A percentile compares a stretch with the other conserved stretches of the same genome.
phyloP scores from a whole-genome alignment of 371 early-diverging fungal species.

The Chytridiales sp. region DNA sequence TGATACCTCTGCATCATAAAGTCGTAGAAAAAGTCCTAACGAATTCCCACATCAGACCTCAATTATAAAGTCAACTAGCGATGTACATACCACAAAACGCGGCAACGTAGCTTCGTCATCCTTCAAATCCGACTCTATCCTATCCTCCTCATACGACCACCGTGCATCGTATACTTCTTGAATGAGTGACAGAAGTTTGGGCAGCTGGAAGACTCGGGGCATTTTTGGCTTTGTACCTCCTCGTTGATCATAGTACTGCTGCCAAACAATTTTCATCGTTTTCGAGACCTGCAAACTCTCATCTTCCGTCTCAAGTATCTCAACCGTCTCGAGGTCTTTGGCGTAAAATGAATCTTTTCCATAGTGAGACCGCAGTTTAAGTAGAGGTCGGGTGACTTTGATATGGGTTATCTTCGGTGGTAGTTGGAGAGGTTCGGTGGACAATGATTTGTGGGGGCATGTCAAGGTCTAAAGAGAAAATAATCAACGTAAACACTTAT shows the following conservation, averaged over 20 bases:
- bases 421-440: slow-evolving; percentile 22
- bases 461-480: slow-evolving; percentile 32
- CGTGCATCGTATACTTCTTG: slow-evolving; percentile 43
- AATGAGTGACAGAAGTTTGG: slow-evolving; percentile 37
- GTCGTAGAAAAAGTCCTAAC: slow-evolving; percentile 48
- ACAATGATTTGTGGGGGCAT: slow-evolving; percentile 42
- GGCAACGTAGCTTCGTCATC: slow-evolving; percentile 18
- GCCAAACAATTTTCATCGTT: slow-evolving; percentile 40
- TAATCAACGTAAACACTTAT: background rate
- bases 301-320: slow-evolving; percentile 24
- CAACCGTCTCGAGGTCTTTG: slow-evolving; percentile 9
- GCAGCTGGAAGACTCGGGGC: slow-evolving; percentile 25
- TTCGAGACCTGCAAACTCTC: slow-evolving; percentile 27
- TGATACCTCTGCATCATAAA: slow-evolving; percentile 43
- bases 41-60: slow-evolving; percentile 1
- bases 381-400: slow-evolving; percentile 33
- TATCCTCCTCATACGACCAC: slow-evolving; percentile 38
- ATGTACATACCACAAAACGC: slow-evolving; percentile 17
- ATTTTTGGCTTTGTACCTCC: slow-evolving; percentile 31
- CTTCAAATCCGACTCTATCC: slow-evolving; percentile 14
- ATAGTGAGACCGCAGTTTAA: slow-evolving; percentile 39
- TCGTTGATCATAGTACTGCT: slow-evolving; percentile 36
- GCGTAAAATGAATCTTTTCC: slow-evolving; percentile 13
- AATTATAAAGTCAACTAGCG: too few species aligned
- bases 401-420: slow-evolving; percentile 34